Conservation (phyloP, 2,329 filamentous ascomycete genomes). For the Rhinocladiella mackenziei region DNA sequence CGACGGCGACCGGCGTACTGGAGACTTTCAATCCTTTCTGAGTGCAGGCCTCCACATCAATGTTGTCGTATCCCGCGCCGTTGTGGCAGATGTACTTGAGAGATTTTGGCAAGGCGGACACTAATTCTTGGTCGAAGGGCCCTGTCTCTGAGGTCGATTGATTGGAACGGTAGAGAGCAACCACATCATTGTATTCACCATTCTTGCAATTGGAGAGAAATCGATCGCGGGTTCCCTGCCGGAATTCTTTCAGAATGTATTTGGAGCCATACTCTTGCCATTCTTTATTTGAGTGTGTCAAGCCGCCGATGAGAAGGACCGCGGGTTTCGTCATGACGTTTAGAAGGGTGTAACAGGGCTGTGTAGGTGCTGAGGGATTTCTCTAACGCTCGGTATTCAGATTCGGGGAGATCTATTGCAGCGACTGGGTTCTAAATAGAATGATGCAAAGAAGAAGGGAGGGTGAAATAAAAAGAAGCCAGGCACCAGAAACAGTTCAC, state of each 20-base stretch:
- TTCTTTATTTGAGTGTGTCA: constrained; percentile 42
- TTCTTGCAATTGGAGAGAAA: constrained; percentile 54
- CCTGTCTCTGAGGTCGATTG: constrained; percentile 49
- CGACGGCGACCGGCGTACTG: constrained; percentile 45
- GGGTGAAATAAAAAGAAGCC: too few relatives aligned
- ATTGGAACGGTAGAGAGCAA: constrained; percentile 58
- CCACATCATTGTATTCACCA: constrained; percentile 54
- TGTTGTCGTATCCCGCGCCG: constrained; percentile 59
- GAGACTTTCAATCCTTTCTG: constrained; percentile 42
- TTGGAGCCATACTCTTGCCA: constrained; percentile 42
- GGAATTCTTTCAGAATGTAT: constrained; percentile 50
- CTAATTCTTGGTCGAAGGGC: constrained; percentile 48
- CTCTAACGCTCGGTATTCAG: too few relatives aligned
- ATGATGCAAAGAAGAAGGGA: not conserved
- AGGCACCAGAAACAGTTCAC: too few relatives aligned
- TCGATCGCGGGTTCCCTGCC: constrained; percentile 50
- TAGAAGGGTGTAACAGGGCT: too few relatives aligned
- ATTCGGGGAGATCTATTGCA: not conserved
- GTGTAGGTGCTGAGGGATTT: too few relatives aligned
- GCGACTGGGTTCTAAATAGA: not conserved
- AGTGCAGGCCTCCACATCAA: constrained; percentile 54
- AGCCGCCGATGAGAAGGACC: constrained; percentile 44
- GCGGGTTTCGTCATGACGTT: constrained; percentile 32
- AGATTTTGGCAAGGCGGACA: constrained; percentile 43
- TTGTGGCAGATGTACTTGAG: constrained; percentile 52